These are phyloP conservation scores for Trametes polyzona DNA, from an alignment of 1,284 basidiomycete genomes.

Conservation along the genomic window DNA sequence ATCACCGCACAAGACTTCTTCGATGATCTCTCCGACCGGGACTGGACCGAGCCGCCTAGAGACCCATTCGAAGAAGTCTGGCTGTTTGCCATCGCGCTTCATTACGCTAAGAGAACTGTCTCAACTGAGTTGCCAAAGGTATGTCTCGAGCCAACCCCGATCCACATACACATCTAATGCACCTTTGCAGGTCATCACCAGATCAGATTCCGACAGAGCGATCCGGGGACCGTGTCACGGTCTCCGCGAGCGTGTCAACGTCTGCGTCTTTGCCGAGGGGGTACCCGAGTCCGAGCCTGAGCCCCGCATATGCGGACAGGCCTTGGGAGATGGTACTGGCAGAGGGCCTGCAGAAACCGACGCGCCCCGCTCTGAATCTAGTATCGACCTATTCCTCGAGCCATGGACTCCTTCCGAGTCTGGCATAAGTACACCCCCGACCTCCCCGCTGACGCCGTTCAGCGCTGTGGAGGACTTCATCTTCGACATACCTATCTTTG, in stretches of 20 bases:
- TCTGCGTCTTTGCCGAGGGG: not conserved
- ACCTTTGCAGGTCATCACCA: not conserved
- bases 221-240: not conserved
- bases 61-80: not conserved
- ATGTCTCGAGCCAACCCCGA: not conserved
- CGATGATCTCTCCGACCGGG: not conserved
- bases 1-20: slow-evolving; percentile 1
- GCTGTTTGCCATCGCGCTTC: not conserved
- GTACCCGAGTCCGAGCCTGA: not conserved
- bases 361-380: no score
- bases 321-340: not conserved
- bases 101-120: not conserved
- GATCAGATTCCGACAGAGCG: not conserved
- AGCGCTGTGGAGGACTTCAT: not conserved
- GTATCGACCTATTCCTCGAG: not conserved
- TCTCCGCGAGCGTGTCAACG: not conserved
- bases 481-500: no score
- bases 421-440: not conserved
- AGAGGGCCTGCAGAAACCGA: not conserved
- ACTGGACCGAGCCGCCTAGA: not conserved
- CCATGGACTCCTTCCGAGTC: not conserved
- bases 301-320: not conserved
- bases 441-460: not conserved
- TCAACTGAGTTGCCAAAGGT: not conserved
- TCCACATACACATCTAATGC: not conserved